phyloP scores from a whole-genome alignment of 768 basidiomycete species.

The Lactifluus pinguis region DNA sequence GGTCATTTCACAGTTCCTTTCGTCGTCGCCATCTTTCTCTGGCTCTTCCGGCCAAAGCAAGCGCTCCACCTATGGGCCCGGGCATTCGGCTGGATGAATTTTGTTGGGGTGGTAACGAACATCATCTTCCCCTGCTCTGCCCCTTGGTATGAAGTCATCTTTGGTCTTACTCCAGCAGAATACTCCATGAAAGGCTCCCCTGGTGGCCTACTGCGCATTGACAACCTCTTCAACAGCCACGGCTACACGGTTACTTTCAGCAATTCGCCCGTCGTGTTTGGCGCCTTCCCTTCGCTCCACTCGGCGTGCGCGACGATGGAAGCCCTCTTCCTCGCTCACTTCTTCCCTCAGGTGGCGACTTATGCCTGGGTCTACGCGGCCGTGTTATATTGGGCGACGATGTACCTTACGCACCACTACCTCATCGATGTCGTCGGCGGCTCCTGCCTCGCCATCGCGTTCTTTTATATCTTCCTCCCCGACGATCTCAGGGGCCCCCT shows the following conservation, averaged over 20 bases:
- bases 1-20: slow-evolving; percentile 85
- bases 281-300: slow-evolving; percentile 93
- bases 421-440: slow-evolving; percentile 96
- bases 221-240: slow-evolving; percentile 67
- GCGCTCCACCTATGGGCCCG: slow-evolving; percentile 77
- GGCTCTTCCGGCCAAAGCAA: slow-evolving; percentile 81
- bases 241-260: slow-evolving; percentile 78
- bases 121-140: slow-evolving; percentile 88
- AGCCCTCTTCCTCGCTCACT: slow-evolving; percentile 88
- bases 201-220: slow-evolving; percentile 88
- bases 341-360: slow-evolving; percentile 68
- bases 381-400: slow-evolving; percentile 93
- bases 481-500: slow-evolving; percentile 57
- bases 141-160: slow-evolving; percentile 96
- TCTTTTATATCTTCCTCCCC: slow-evolving; percentile 85
- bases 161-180: slow-evolving; percentile 91
- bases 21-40: slow-evolving; percentile 74
- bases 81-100: slow-evolving; percentile 90
- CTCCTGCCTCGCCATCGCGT: slow-evolving; percentile 77
- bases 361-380: slow-evolving; percentile 79
- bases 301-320: slow-evolving; percentile 86
- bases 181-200: slow-evolving; percentile 90
- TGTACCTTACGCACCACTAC: slow-evolving; percentile 98
- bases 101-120: slow-evolving; percentile 80
- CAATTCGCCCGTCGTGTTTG: slow-evolving; percentile 88